Percentiles rank a stretch among this genome's conserved stretches.
phyloP scores from a whole-genome alignment of 805 yeast species.

The Pichia manshurica region DNA sequence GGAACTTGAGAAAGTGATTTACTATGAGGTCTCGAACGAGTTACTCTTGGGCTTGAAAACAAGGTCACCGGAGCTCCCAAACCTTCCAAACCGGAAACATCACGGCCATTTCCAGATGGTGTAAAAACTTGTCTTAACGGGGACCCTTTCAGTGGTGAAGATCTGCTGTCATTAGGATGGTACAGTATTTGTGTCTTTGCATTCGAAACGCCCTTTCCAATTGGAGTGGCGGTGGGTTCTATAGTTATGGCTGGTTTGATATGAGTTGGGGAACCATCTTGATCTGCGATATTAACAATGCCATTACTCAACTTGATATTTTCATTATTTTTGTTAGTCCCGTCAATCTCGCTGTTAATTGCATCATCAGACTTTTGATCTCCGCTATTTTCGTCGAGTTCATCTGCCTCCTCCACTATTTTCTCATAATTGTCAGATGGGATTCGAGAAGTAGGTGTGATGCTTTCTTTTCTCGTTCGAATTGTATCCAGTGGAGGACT shows the following conservation, averaged over 20 bases:
- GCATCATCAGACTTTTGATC: not conserved
- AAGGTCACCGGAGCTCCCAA: slow-evolving; percentile 4
- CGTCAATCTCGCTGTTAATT: no score
- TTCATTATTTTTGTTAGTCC: no score
- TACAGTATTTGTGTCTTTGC: not conserved
- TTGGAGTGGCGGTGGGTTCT: not conserved
- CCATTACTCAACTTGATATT: not conserved
- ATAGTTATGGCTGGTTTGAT: not conserved
- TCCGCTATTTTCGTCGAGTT: not conserved
- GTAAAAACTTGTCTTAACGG: slow-evolving; percentile 8
- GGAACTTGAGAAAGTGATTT: slow-evolving; percentile 43
- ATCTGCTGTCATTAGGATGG: not conserved
- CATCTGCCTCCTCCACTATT: slow-evolving; percentile 5
- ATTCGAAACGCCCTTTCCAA: not conserved
- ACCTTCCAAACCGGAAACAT: not conserved
- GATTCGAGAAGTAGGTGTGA: not conserved
- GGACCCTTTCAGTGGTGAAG: slow-evolving; percentile 2
- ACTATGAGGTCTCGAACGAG: slow-evolving; percentile 29
- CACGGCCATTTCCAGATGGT: not conserved
- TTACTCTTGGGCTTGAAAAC: slow-evolving; percentile 6
- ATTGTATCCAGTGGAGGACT: not conserved
- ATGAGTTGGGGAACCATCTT: not conserved
- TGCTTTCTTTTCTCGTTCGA: not conserved
- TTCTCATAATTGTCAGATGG: slow-evolving; percentile 2
- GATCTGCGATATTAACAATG: not conserved